Evolutionary conservation across 2,329 filamentous ascomycete genomes (phyloP).

Genomic region (Cordyceps cicadae): DNA sequence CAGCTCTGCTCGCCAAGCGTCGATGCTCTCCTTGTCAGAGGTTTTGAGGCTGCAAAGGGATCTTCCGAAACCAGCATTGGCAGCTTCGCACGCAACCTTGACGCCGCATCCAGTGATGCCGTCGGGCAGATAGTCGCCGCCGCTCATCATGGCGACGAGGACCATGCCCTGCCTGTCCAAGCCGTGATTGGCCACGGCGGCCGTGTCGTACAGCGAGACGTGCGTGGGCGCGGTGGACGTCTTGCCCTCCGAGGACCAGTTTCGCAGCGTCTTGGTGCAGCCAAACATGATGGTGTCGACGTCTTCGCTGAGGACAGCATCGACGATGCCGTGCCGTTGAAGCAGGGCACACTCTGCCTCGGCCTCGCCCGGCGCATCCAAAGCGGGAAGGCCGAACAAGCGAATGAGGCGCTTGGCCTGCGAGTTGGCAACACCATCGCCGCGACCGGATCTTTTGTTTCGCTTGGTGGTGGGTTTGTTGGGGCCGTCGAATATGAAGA

Average conservation of each 20-base stretch:
- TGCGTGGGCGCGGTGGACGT: constrained; percentile 70
- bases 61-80: constrained; percentile 75
- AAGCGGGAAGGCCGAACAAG: constrained; percentile 74
- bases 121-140: constrained; percentile 85
- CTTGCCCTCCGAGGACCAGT: constrained; percentile 68
- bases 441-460: constrained; percentile 62
- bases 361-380: constrained; percentile 87
- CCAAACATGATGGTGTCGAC: constrained; percentile 98
- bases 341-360: constrained; percentile 91
- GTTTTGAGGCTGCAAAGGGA: constrained; percentile 59
- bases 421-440: constrained; percentile 60
- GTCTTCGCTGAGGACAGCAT: constrained; percentile 92
- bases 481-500: constrained; percentile 86
- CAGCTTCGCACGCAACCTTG: constrained; percentile 83
- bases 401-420: constrained; percentile 77
- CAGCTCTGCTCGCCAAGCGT: constrained; percentile 63
- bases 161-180: constrained; percentile 87
- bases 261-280: constrained; percentile 67
- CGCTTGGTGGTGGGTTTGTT: constrained; percentile 83
- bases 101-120: constrained; percentile 82
- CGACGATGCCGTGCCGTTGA: constrained; percentile 73
- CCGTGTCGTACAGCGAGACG: constrained; percentile 68
- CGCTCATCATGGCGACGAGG: constrained; percentile 86
- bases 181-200: constrained; percentile 47
- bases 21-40: constrained; percentile 51